Percentiles rank a stretch among this genome's conserved stretches.
phyloP scores from a whole-genome alignment of 345 rosid species.

The Draba incana region DNA sequence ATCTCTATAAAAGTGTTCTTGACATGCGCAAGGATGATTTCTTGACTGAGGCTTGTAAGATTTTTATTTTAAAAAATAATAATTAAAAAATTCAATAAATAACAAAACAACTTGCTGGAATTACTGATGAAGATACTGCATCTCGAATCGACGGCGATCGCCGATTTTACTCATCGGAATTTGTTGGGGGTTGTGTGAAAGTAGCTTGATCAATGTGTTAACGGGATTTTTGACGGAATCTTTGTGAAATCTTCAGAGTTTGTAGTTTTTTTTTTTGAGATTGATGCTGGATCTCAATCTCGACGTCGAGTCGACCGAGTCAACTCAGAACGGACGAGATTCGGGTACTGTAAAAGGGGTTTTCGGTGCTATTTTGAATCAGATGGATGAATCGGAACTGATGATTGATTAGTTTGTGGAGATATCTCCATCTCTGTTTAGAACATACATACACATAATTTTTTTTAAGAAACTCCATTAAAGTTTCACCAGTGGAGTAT shows the following conservation, averaged over 20 bases:
- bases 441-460: too few relatives aligned
- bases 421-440: too few relatives aligned
- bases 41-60: too few relatives aligned
- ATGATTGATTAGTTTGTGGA: too few relatives aligned
- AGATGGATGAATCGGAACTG: constrained; percentile 75
- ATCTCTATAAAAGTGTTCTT: too few relatives aligned
- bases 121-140: too few relatives aligned
- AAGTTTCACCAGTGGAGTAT: too few relatives aligned
- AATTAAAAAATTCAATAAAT: too few relatives aligned
- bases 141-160: constrained; percentile 34
- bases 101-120: too few relatives aligned
- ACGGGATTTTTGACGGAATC: constrained; percentile 11
- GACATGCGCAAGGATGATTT: too few relatives aligned
- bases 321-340: constrained; percentile 52
- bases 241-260: constrained; percentile 23
- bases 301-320: constrained; percentile 57
- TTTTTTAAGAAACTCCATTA: too few relatives aligned
- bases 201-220: constrained; percentile 34
- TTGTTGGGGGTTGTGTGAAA: constrained; percentile 4
- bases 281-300: constrained; percentile 91
- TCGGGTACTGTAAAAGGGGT: constrained; percentile 20
- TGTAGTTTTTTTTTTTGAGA: constrained; percentile 17
- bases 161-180: constrained; percentile 35
- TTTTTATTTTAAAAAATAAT: too few relatives aligned
- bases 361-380: constrained; percentile 37